A percentile compares a stretch with the other conserved stretches of the same genome.
Evolutionary conservation across 2,329 filamentous ascomycete genomes (phyloP).

Genomic region (Blastomyces gilchristii): DNA sequence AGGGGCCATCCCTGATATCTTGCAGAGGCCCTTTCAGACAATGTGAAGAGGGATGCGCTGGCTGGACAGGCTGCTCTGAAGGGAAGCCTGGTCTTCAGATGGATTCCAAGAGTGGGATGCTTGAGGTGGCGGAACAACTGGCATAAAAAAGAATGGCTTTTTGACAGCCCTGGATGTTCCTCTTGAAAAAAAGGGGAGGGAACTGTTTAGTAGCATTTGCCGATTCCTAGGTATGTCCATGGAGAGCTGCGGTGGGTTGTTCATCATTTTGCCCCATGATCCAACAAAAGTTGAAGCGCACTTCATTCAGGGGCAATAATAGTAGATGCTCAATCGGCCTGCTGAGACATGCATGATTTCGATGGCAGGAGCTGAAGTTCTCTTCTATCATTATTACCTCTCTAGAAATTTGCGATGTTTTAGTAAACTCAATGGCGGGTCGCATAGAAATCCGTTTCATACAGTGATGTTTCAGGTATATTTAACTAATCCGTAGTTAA

Average conservation of each 20-base stretch:
- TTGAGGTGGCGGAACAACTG: not conserved
- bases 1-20: not conserved
- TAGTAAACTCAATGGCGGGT: not conserved
- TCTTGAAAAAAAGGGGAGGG: not conserved
- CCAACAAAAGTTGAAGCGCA: too few relatives aligned
- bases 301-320: not conserved
- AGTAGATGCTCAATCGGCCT: not conserved
- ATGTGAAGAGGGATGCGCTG: not conserved
- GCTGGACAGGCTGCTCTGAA: not conserved
- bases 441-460: too few relatives aligned
- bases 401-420: not conserved
- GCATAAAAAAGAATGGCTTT: not conserved
- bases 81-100: not conserved
- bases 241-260: not conserved
- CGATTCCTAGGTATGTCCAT: not conserved
- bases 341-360: not conserved
- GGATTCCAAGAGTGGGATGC: not conserved
- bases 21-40: not conserved
- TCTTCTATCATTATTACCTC: not conserved
- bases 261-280: too few relatives aligned
- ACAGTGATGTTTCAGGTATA: too few relatives aligned
- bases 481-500: too few relatives aligned
- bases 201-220: not conserved
- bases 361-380: not conserved
- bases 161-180: not conserved